These are phyloP conservation scores for Diutina pseudorugosa DNA, from an alignment of 1,139 yeast species.

Conservation along the genomic window DNA sequence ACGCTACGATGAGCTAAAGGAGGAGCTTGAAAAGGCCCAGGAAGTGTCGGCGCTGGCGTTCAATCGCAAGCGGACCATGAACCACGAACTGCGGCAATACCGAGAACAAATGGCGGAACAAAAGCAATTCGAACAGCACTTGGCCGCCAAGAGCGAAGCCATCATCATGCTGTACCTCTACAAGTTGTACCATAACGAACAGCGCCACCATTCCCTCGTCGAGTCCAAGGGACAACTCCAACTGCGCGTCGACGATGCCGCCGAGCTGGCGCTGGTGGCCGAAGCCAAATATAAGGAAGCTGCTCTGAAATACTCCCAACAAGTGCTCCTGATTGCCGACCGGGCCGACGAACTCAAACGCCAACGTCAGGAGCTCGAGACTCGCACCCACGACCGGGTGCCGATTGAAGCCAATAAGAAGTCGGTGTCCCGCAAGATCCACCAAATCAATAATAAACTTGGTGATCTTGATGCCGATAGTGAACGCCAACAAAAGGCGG, in stretches of 20 bases:
- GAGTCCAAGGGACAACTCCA: slow-evolving; percentile 15
- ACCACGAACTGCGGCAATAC: slow-evolving; percentile 69
- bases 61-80: slow-evolving; percentile 60
- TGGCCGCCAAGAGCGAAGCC: slow-evolving; percentile 34
- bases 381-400: not conserved
- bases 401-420: not conserved
- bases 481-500: not conserved
- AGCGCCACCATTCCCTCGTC: slow-evolving; percentile 5
- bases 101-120: slow-evolving; percentile 69
- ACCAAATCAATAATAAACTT: not conserved
- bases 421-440: not conserved
- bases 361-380: slow-evolving; percentile 11
- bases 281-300: slow-evolving; percentile 18
- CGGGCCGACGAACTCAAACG: slow-evolving; percentile 26
- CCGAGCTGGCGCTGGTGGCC: slow-evolving; percentile 13
- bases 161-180: slow-evolving; percentile 44
- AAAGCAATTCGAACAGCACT: slow-evolving; percentile 49
- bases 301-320: slow-evolving; percentile 35
- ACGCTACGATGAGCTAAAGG: slow-evolving; percentile 59
- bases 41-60: slow-evolving; percentile 55
- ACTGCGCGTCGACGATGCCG: slow-evolving; percentile 16
- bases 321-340: slow-evolving; percentile 29
- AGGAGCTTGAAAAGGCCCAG: slow-evolving; percentile 55
- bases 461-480: not conserved
- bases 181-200: slow-evolving; percentile 56